Evolutionary conservation across 495 filamentous ascomycete species (phyloP).

Genomic region (Glarea lozoyensis): DNA sequence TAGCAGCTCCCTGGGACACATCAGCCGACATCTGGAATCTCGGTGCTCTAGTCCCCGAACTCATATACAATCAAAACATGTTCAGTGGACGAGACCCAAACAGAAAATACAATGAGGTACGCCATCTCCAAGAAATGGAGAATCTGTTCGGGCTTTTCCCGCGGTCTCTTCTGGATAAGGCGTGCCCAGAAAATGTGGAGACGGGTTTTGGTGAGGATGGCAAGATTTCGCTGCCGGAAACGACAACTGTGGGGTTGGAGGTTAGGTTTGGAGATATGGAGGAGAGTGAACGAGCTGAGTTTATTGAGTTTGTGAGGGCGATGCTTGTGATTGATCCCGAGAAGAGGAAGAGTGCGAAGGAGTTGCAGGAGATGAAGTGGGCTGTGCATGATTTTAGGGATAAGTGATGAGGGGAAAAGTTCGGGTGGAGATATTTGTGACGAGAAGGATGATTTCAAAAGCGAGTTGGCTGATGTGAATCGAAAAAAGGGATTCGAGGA

Average conservation of each 20-base stretch:
- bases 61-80: constrained; percentile 7
- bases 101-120: constrained; percentile 12
- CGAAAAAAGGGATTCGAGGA: no score
- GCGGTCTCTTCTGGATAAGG: constrained; percentile 16
- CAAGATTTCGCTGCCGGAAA: constrained; percentile 25
- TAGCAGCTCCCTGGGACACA: constrained; percentile 22
- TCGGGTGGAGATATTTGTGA: no score
- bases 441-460: no score
- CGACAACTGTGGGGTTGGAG: background rate
- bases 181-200: constrained; percentile 9
- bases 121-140: constrained; percentile 21
- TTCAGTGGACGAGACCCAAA: constrained; percentile 7
- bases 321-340: constrained; percentile 44
- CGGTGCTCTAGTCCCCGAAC: constrained; percentile 13
- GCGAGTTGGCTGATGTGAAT: no score
- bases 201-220: constrained; percentile 10
- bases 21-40: constrained; percentile 23
- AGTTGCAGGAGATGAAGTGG: no score
- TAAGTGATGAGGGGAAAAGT: no score
- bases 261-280: constrained; percentile 26
- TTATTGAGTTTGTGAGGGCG: constrained; percentile 38
- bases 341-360: background rate
- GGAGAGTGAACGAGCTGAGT: constrained; percentile 42
- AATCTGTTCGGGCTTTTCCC: constrained; percentile 21
- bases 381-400: no score